Base-by-base conservation (phyloP, 768 basidiomycete genomes). In the Russula lepida region DNA sequence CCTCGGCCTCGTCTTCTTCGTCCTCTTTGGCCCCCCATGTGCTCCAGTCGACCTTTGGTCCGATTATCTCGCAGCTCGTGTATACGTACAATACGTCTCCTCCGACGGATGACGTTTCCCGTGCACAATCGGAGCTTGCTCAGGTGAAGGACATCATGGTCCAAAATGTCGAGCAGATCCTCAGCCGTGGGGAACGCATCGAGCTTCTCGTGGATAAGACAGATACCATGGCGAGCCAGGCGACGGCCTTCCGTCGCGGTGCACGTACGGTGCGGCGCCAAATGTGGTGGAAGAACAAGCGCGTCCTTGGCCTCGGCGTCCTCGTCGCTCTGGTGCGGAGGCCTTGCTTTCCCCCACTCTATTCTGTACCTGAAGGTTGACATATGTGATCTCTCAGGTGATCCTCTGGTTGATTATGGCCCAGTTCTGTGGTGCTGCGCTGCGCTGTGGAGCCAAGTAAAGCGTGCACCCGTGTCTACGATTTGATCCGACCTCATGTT, bases 101-200 rank as follows among this genome's bases (percentile, higher is more conserved):
- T 17, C 94, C 92, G 39, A 73, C 79, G 8, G 97, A 99, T 71
- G 92, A 95, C 64, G 83, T 98, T 59, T 77, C 86, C 21, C 89
- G 92, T 64, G 95, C 95, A 6, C 94, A 94, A 70, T 81, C 82
- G 5, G 94, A 98, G 72, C 79, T 93, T 44, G 84, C 84, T 62
- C 89, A 92, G 66, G 90, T 97, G 50, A 98, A 97, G 72, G 88
- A 94, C 68, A 92, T 97, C 74, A 95, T 97, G 94, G 95, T 98
- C 54, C 91, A 98, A 74, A 98, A 98, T 71, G 95, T 98, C 65
- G 93, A 98, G 74, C 90, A 94, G 72, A 95, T 98, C 64, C 82
- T 99, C 44, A 88, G 84, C 56, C 81, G 97, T 39, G 97, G 97
- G 25, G 97, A 99, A 73, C 81, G 97, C 56, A 92, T 99, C 66